Conservation (phyloP, 1,284 basidiomycete genomes). For the Limonomyces culmigenus region DNA sequence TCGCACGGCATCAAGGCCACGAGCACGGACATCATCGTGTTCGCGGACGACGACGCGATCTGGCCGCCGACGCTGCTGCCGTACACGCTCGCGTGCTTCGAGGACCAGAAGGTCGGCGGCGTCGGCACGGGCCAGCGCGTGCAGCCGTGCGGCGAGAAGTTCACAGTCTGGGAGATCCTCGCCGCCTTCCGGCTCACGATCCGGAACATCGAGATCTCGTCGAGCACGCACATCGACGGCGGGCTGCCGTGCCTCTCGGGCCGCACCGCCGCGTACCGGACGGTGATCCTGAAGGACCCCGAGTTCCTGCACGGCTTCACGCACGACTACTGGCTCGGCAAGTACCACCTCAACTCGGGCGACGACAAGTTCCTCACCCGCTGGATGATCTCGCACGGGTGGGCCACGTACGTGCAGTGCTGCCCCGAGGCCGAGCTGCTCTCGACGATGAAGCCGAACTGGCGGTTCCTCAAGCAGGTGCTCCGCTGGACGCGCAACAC, state of each 20-base stretch:
- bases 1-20: constrained; percentile 78
- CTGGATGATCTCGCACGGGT: constrained; percentile 91
- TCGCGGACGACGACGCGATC: constrained; percentile 88
- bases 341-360: constrained; percentile 84
- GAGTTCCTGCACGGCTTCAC: constrained; percentile 86
- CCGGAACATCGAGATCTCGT: constrained; percentile 82
- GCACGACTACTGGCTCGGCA: constrained; percentile 83
- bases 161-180: constrained; percentile 90
- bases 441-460: constrained; percentile 91
- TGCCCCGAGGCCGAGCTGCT: constrained; percentile 82
- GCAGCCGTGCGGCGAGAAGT: constrained; percentile 53
- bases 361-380: constrained; percentile 92
- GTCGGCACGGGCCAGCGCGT: constrained; percentile 85
- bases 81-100: constrained; percentile 78
- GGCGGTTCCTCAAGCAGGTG: constrained; percentile 87
- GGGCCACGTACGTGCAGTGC: constrained; percentile 85
- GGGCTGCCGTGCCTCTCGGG: constrained; percentile 84
- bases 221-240: constrained; percentile 82
- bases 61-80: constrained; percentile 83
- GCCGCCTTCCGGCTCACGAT: constrained; percentile 85
- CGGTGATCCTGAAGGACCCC: constrained; percentile 85
- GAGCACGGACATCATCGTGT: constrained; percentile 88
- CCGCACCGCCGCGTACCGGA: constrained; percentile 82
- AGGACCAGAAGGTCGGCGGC: constrained; percentile 84
- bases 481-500: constrained; percentile 87